A percentile compares a stretch with the other conserved stretches of the same genome.
Evolutionary conservation across 2,329 filamentous ascomycete genomes (phyloP).

Genomic region (Pseudofabraea citricarpa): DNA sequence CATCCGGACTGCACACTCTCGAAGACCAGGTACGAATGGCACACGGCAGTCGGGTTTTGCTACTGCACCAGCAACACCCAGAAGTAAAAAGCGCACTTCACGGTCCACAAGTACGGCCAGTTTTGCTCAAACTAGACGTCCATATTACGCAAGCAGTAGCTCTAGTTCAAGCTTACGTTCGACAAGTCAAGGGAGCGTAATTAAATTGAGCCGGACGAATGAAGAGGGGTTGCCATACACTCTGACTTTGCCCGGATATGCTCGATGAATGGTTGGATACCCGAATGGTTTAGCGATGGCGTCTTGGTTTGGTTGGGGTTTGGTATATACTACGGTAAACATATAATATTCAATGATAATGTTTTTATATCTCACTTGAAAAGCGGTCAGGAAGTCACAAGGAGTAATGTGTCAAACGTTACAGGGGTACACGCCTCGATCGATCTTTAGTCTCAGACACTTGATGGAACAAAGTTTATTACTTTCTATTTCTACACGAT

Average conservation of each 20-base stretch:
- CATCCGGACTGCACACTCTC: constrained; percentile 21
- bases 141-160: constrained; percentile 16
- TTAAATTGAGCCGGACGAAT: constrained; percentile 20
- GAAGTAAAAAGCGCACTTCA: constrained; percentile 12
- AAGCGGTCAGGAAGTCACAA: too few species aligned
- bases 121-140: constrained; percentile 19
- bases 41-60: constrained; percentile 13
- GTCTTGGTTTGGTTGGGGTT: constrained; percentile 12
- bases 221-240: constrained; percentile 23
- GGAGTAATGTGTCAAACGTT: too few species aligned
- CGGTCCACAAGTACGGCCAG: constrained; percentile 17
- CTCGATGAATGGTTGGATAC: constrained; percentile 2
- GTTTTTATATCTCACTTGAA: too few species aligned
- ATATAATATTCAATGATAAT: constrained; percentile 18
- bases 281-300: constrained; percentile 19
- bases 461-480: too few species aligned
- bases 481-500: too few species aligned
- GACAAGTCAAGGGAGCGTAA: constrained; percentile 23
- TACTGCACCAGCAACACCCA: constrained; percentile 21
- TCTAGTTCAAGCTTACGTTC: constrained; percentile 21
- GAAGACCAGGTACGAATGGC: constrained; percentile 8
- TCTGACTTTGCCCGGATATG: constrained; percentile 15
- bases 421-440: too few species aligned
- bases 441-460: too few species aligned
- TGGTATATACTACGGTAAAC: background rate